Base-by-base conservation (phyloP, 345 rosid species). In the Punica granatum region DNA sequence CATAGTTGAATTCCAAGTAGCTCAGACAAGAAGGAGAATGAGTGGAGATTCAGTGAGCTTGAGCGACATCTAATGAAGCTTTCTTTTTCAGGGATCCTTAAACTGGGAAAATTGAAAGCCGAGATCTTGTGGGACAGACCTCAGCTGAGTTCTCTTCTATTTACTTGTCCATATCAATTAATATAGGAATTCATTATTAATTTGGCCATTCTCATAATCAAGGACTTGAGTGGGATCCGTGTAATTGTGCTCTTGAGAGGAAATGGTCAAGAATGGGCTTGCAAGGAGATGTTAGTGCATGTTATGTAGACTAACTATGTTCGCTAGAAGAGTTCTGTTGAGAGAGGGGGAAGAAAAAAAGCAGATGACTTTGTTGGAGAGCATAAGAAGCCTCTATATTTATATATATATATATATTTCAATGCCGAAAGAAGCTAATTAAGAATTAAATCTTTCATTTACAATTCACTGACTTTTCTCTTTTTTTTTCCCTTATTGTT, bases 241-340 rank as follows among this genome's bases (percentile, higher is more conserved):
- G 48, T 51, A 64, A 64, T 28, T 64, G 48, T 64, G 31, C 48
- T 64, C 23, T 8, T 2, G 21, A 32, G 4, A 23, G 61, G 76
- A 70, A 44, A 39, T 72, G 64, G 1, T 60, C 63, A 46, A 66
- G 43, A 39, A 39, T 18, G 35, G 28, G 65, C 28, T 39, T 62
- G 23, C 34, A 62, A 4, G 65, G 23, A 18, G 37, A 31, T 33
- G 10, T 42, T 62, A 43, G 26, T n/a, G n/a, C 65, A 62, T 62
- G 65, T 62, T 62, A 62, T 62, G 65, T 62, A 62, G 65, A 43
- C 14, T n/a, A n/a, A n/a, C n/a, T n/a, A n/a, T n/a, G n/a, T n/a
- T n/a, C n/a, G n/a, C n/a, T n/a, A n/a, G n/a, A n/a, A n/a, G n/a
- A n/a, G n/a, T n/a, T n/a, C n/a, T n/a, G n/a, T n/a, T n/a, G n/a